Conservation (phyloP, 805 yeast genomes). For the Metschnikowia borealis region DNA sequence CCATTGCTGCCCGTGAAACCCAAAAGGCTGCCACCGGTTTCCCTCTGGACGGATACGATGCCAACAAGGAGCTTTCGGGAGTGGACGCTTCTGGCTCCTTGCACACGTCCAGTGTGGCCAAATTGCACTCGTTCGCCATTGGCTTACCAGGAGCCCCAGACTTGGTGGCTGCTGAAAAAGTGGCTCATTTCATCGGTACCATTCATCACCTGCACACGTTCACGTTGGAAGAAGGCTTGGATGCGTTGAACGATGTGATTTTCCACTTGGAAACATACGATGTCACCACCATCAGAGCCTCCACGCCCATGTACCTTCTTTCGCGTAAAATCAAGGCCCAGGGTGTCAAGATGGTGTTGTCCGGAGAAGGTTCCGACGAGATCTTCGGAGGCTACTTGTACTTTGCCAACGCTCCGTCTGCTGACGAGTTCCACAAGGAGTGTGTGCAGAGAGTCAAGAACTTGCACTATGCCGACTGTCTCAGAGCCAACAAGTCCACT, state of each 20-base stretch:
- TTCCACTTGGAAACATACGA: constrained; percentile 96
- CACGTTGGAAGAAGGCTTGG: constrained; percentile 95
- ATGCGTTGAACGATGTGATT: constrained; percentile 91
- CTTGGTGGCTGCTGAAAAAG: constrained; percentile 91
- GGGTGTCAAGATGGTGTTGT: constrained; percentile 98
- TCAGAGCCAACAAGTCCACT: constrained; percentile 98
- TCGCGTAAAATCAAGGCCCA: constrained; percentile 98
- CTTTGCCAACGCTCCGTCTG: constrained; percentile 94
- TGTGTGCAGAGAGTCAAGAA: constrained; percentile 95
- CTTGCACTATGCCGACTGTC: constrained; percentile 94
- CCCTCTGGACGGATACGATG: constrained; percentile 49
- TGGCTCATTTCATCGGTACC: constrained; percentile 93
- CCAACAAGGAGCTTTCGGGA: constrained; percentile 78
- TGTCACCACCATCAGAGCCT: constrained; percentile 98
- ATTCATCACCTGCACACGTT: constrained; percentile 97
- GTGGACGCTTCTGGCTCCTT: constrained; percentile 85
- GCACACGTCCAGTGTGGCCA: constrained; percentile 71
- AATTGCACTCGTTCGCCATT: constrained; percentile 92
- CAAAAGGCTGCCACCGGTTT: constrained; percentile 59
- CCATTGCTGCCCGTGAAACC: constrained; percentile 97
- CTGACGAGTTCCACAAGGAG: constrained; percentile 91
- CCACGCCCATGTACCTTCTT: constrained; percentile 96
- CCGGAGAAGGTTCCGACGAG: constrained; percentile 99
- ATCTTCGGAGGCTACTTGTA: constrained; percentile 97
- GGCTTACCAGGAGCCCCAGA: constrained; percentile 99